Percentiles rank a stretch among this genome's conserved stretches.
These are phyloP conservation scores for Cryphonectria radicalis DNA, from an alignment of 2,329 filamentous ascomycete species.

Conservation along the genomic window DNA sequence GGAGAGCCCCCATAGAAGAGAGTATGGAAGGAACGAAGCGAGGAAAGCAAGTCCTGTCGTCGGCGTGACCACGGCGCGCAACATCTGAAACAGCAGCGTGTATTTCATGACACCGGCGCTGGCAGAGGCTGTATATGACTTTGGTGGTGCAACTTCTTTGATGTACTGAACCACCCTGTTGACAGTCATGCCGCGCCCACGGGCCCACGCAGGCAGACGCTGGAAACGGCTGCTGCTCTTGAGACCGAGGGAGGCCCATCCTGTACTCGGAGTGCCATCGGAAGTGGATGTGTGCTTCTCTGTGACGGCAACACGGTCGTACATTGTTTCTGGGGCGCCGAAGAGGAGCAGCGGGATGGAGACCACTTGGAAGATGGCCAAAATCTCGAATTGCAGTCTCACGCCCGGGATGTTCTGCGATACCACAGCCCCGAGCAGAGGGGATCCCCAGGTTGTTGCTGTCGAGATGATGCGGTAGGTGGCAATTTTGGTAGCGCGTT, in stretches of 20 bases:
- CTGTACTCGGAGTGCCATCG: conserved; percentile 28
- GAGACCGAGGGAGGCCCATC: conserved; percentile 32
- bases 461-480: conserved; percentile 51
- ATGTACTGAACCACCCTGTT: conserved; percentile 41
- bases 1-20: conserved; percentile 52
- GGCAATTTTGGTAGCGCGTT: conserved; percentile 51
- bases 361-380: conserved; percentile 52
- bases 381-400: conserved; percentile 55
- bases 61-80: conserved; percentile 54
- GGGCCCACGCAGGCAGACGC: conserved; percentile 35
- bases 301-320: conserved; percentile 45
- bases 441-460: conserved; percentile 56
- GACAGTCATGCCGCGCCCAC: conserved; percentile 38
- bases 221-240: conserved; percentile 26
- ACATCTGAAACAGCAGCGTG: conserved; percentile 47
- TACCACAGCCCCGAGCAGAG: conserved; percentile 56
- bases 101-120: conserved; percentile 33
- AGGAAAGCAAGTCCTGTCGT: conserved; percentile 52
- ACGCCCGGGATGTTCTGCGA: conserved; percentile 48
- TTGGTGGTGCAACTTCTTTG: conserved; percentile 42
- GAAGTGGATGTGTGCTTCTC: conserved; percentile 31
- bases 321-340: conserved; percentile 57
- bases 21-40: conserved; percentile 50
- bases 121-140: conserved; percentile 40
- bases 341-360: conserved; percentile 53